Evolutionary conservation across 1,139 yeast species (phyloP), one percentile per base, ranked within the genome.

Genomic region (Keqinozyma sinolaborantium): DNA sequence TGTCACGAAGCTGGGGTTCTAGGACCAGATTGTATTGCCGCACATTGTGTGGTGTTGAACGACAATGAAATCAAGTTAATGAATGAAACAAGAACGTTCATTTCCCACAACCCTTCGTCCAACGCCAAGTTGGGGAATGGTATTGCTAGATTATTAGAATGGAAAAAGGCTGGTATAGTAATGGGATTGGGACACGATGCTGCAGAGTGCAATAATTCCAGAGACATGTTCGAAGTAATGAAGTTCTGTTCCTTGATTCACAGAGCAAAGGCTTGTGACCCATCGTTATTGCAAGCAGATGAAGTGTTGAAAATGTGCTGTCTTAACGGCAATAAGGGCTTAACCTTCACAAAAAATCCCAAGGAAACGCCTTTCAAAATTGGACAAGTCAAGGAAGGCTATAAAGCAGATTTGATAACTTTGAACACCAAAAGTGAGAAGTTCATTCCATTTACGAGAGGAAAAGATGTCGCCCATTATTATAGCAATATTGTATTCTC

Each of bases 91-190:
- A 44, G 49, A 15, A 47, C 52, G 13, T 44, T 53, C 5, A 45
- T 51, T 16, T 50, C 53, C 2, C 57, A 51, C 30, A 50, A 56
- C 36, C 57, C 57, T 3, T 50, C 57, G 5, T 51, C 57, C n/a
- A 51, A 51, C 32, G 50, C 54, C 20, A 50, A 52, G 31, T 34
- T 51, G 5, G 53, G 51, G 1, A 48, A 52, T 16, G 57, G 57
- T 7, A 47, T 50, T 28, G 49, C 49, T 13, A 35, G 49, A 12
- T 51, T 51, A 14, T 43, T 48, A 34, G 53, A 51, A 42, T 41
- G 45, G 32, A 30, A 49, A 14, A 54, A 51, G 14, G 39, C 40
- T 14, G 41, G 39, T 23, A 33, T 46, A 15, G 45, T 47, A 19
- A 55, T 51, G 14, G 57, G 57, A 4, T 36, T 51, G 18, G 57